Evolutionary conservation across 148 eudicot species (phyloP), one percentile per base, ranked within the genome.

Genomic region (Dianthus caryophyllus): DNA sequence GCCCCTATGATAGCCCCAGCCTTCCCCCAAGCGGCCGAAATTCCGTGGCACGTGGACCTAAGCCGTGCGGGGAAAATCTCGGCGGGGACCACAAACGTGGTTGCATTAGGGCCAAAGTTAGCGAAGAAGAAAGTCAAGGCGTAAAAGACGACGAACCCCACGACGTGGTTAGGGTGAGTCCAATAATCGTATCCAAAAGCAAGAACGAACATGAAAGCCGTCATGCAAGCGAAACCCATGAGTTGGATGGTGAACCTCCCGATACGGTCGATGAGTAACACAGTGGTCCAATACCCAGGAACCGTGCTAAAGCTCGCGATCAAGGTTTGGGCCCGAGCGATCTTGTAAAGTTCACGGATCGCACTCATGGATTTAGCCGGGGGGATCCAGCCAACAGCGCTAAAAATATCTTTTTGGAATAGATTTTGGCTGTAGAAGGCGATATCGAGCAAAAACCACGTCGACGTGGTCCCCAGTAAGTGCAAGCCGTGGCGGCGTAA

Each of bases 281-380:
- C 91, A 0, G 88, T 87, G 72, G 84, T 73, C 91, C 91, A 84
- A 64, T 87, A 87, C 5, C 91, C 88, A 0, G 91, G 91, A 46
- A 84, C 91, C 1, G 91, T 87, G 61, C 86, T 80, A 54, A 81
- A 80, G 1, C 80, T 72, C 16, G 85, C 88, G n/a, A 87, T 84
- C 2, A 87, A 69, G 7, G 88, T 87, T 22, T 82, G 91, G 0
- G 91, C 88, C 30, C 80, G 80, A 0, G 88, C 84, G 12, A 84
- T 84, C 70, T 71, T 82, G 43, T 16, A 82, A 2, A 84, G 81
- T 39, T 87, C 86, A 3, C 71, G 64, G 18, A 84, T 71, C 16
- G 91, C 86, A 30, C 77, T 87, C 86, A 87, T 84, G 24, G 75
- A 47, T 49, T 66, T 73, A 20, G 88, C 83, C 0, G 68, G 49